Percentiles rank a stretch among this genome's conserved stretches.
Evolutionary conservation across 192 early-diverging fungal genomes (phyloP).

Genomic region (Coemansia sp.): DNA sequence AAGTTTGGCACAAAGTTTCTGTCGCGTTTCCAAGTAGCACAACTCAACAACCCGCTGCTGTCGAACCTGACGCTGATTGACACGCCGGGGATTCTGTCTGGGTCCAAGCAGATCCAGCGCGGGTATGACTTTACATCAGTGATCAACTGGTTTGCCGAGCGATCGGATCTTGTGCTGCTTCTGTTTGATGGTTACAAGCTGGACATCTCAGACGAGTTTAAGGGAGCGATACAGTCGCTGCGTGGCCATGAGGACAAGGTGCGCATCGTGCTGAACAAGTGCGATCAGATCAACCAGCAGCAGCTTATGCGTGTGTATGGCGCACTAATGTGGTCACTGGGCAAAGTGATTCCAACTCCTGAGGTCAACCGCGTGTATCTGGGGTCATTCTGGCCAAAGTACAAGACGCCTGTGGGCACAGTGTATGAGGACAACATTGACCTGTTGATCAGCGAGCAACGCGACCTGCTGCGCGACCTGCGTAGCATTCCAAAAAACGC

Average conservation of each 20-base stretch:
- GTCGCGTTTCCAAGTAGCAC: conserved; percentile 82
- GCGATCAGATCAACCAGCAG: conserved; percentile 82
- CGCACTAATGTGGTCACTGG: conserved; percentile 91
- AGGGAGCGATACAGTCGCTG: conserved; percentile 70
- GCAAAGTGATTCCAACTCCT: conserved; percentile 83
- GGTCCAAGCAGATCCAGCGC: conserved; percentile 83
- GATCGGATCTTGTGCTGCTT: conserved; percentile 79
- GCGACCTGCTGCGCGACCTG: conserved; percentile 74
- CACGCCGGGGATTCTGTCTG: conserved; percentile 87
- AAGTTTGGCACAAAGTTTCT: conserved; percentile 80
- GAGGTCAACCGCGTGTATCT: conserved; percentile 88
- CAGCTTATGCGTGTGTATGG: conserved; percentile 91
- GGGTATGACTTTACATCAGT: conserved; percentile 80
- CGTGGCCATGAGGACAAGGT: conserved; percentile 87
- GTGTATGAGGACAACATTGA: conserved; percentile 68
- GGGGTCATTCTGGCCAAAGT: conserved; percentile 76
- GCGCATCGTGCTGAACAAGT: conserved; percentile 84
- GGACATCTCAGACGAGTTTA: conserved; percentile 90
- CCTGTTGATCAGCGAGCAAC: conserved; percentile 72
- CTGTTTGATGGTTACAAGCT: conserved; percentile 89
- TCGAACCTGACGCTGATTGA: conserved; percentile 85
- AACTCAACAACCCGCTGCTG: conserved; percentile 72
- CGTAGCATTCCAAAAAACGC: conserved; percentile 76
- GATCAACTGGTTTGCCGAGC: conserved; percentile 84
- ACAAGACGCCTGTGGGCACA: conserved; percentile 61